Base-by-base conservation (phyloP, 1,284 basidiomycete species). In the Apiotrichum domesticum region DNA sequence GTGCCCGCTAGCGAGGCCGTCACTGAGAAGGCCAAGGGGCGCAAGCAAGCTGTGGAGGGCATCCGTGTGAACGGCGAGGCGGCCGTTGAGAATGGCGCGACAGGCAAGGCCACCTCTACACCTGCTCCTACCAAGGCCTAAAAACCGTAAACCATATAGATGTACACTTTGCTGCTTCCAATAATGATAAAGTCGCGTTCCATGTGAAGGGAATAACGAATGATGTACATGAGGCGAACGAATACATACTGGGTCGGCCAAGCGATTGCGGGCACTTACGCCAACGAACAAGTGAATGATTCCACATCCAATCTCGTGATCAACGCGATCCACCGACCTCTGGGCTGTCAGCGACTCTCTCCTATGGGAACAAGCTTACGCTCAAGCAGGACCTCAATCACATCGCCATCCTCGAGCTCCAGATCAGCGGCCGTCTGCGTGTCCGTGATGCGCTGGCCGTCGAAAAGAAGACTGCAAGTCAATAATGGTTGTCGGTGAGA, bases 301-400 rank as follows among this genome's bases (percentile, higher is more conserved):
- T 21, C 21, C 21, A 21, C 21, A 21, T 21, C 21, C 21, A 21
- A 21, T 21, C 21, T 21, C 21, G 21, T 21, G 21, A 21, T 21
- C 21, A 52, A 29, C 53, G 47, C 29, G 60, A 63, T 43, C 70
- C 70, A 13, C 70, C 70, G 52, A 72, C 65, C 68, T 72, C 70
- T 72, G 56, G 13, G 37, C 7, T 35, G 35, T 52, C 54, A 52
- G 49, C 37, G 13, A 33, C 69, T 68, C 11, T 8, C 7, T 35
- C 2, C 15, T 35, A 37, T 21, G 29, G 11, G 15, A 10, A 21
- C 14, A 33, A 21, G 4, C 70, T 97, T 96, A 92, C 90, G 89
- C 79, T 93, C 88, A 61, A 92, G 87, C 84, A 92, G 88, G 60
- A 92, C 90, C 81, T 92, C 90, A 75, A 92, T 89, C 8, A 88